Evolutionary conservation across 2,329 filamentous ascomycete species (phyloP).

Genomic region (Xylariaceae sp.): DNA sequence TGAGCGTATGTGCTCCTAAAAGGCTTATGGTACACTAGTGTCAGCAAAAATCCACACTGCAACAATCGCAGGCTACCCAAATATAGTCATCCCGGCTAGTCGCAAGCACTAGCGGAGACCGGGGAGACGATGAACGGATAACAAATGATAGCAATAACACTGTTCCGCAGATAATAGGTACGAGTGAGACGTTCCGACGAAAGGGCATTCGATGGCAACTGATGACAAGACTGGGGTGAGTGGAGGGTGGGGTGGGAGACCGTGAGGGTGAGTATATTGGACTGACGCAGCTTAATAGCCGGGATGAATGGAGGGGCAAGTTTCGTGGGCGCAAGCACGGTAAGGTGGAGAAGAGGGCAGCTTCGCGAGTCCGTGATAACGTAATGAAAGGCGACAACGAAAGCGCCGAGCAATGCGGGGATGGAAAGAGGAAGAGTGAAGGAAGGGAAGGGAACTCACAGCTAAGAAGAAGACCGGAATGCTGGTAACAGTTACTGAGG

Average conservation of each 20-base stretch:
- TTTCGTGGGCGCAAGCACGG: not conserved
- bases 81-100: not conserved
- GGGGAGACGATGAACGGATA: not conserved
- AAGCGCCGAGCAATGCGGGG: not conserved
- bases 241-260: not conserved
- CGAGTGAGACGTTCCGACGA: not conserved
- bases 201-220: no score
- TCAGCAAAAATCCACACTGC: slow-evolving; percentile 4
- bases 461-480: slow-evolving; percentile 27
- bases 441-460: slow-evolving; percentile 18
- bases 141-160: not conserved
- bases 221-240: not conserved
- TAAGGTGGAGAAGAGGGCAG: not conserved
- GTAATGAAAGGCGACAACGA: not conserved
- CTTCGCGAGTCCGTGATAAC: not conserved
- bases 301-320: slow-evolving; percentile 12
- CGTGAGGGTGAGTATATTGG: slow-evolving; percentile 2
- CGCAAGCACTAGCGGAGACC: not conserved
- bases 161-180: not conserved
- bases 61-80: not conserved
- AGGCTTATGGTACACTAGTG: slow-evolving; percentile 1
- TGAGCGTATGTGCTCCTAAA: slow-evolving; percentile 4
- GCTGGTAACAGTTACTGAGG: slow-evolving; percentile 14
- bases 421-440: not conserved
- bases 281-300: not conserved